Evolutionary conservation across 768 basidiomycete genomes (phyloP), one percentile per base, ranked within the genome.

Genomic region (Lactarius pseudohatsudake): DNA sequence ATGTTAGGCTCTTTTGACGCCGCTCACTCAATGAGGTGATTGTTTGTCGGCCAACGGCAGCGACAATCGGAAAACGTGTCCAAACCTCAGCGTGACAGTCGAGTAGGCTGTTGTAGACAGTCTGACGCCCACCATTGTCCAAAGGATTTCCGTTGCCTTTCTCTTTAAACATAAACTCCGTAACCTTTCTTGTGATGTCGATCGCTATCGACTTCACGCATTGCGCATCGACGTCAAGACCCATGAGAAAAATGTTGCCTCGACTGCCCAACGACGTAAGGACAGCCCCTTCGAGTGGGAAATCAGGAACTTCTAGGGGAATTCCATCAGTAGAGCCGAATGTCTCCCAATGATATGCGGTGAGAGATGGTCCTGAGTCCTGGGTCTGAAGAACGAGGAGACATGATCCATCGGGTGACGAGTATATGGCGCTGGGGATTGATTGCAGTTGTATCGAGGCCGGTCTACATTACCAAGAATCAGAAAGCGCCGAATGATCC

Each of bases 331-430:
- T 75, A 0, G 50, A 53, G 26, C 50, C 50, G n/a, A 53, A 53
- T 0, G 50, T 53, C 26, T 53, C 50, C 50, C 26, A 53, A 16
- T 53, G 50, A 26, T 53, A 53, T 53, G 50, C 50, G 13, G 15
- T 53, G 26, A 53, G 50, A 2, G 22, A 53, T 13, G 7, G 50
- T 6, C 4, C 50, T 1, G 50, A 53, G 26, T 26, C 50, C 13
- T 40, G 59, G 1, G 60, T 58, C 47, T 78, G 75, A 3, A 76
- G 68, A 3, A 79, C 72, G 40, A 86, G 57, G 20, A 86, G 70
- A 68, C 84, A 86, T 26, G 85, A 77, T 0, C 84, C 84, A 68
- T 86, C 85, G 0, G 85, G 83, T 0, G 85, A 79, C 1, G 83
- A 79, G 71, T 74, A 75, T 11, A 81, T 75, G 22, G 66, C 71